Base-by-base conservation (phyloP, 108 stramenopile species). In the Skeletonema marinoi region DNA sequence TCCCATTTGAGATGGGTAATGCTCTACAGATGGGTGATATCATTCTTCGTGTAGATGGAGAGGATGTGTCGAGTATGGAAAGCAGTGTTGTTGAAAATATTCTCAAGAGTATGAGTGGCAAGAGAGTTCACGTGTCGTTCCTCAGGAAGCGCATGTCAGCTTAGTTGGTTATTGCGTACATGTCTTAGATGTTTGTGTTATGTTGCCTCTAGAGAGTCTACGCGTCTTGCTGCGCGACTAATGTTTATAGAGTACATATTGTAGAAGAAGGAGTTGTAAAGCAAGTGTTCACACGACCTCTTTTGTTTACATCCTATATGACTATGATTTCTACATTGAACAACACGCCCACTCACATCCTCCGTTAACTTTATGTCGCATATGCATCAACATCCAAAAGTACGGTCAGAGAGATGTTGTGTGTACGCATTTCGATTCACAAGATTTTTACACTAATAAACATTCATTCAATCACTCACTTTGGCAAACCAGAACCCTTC, bases 31-130 rank as follows among this genome's bases (percentile, higher is more conserved):
- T 77, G 6, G 75, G 68, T 32, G 75, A 77, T 62, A 67, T 77
- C 32, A 58, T 77, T 10, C 60, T 77, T 61, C 67, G 75, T 7
- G 32, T 77, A 50, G 46, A 77, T 63, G 68, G 68, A 48, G 68
- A 68, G 32, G 75, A 77, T 38, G 75, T 77, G 9, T 69, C 75
- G 6, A 48, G 66, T 17, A 33, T 61, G 36, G 60, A 64, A 63
- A 60, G 35, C 12, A 25, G 60, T 8, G 25, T 36, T 62, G 67
- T 77, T 10, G 59, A 30, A 6, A 67, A 77, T 48, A 32, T 64
- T 4, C 32, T 75, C 8, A 63, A 60, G 67, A 31, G 46, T 35
- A 46, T 68, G 51, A 17, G 32, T 33, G 75, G 75, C 21, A 35
- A 61, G 48, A 48, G 59, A 33, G 36, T 69, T 19, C 60, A 59